Evolutionary conservation across 495 filamentous ascomycete genomes (phyloP), one percentile per base, ranked within the genome.

Genomic region (Pyrenopolyporus hunteri): DNA sequence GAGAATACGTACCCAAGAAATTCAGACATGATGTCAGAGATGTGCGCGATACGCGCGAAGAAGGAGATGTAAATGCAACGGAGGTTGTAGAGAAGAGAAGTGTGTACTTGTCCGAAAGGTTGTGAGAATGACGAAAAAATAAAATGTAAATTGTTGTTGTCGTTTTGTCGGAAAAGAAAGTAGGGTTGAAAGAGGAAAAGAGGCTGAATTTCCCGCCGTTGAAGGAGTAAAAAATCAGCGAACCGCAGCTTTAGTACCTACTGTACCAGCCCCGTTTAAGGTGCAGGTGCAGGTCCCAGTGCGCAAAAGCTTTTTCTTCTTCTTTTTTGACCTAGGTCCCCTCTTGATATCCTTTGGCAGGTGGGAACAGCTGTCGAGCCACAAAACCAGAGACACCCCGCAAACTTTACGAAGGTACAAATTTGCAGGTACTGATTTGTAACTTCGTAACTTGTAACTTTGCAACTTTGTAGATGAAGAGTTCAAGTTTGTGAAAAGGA

Each of bases 1-100:
- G 57, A 13, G 52, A 29, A 45, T 49, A 74, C 77, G 28, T 68
- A 81, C 78, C 79, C 79, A 50, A 82, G 65, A 52, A 80, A 82
- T 74, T 82, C 78, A 68, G 79, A 82, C 79, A 82, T 82, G 45
- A 46, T 58, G 56, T 52, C 35, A 39, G 32, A 59, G 22, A 13
- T 48, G 20, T 69, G 63, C 69, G 65, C 67, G 13, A 44, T 39
- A 39, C 64, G 69, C 67, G 67, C 69, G 60, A 11, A 47, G 13
- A 57, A 16, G 47, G 46, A 51, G 9, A n/a, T 43, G 42, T 23
- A 29, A 58, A 60, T 64, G 17, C 40, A 63, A 14, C 26, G 14
- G 33, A 20, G 46, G 19, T 43, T 35, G 28, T 46, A 59, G 51
- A 59, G 22, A 22, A 59, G 52, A 39, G 51, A 9, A 53, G 52